A percentile compares a stretch with the other conserved stretches of the same genome.
Conservation (phyloP, 306 rosid genomes). For the Quercus ilex region DNA sequence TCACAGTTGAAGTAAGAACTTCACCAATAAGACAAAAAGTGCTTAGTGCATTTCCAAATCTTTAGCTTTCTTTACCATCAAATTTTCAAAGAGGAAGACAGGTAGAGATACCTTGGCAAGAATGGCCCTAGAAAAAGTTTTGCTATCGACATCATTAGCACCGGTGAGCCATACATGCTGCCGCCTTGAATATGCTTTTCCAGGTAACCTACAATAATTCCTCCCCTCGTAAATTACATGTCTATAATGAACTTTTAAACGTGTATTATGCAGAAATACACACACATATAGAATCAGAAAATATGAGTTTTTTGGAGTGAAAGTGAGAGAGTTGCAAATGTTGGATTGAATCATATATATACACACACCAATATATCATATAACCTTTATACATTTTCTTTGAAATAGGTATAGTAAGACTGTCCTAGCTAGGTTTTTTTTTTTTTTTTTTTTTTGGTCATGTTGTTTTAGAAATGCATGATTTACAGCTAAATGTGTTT, state of each 20-base stretch:
- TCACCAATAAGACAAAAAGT: too few species aligned
- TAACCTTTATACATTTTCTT: not conserved
- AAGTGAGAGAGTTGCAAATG: too few species aligned
- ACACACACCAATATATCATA: too few species aligned
- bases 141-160: conserved; percentile 83
- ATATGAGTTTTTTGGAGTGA: too few species aligned
- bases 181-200: conserved; percentile 74
- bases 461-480: not conserved
- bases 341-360: too few species aligned
- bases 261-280: not conserved
- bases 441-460: not conserved
- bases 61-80: not conserved
- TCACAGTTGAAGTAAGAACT: too few species aligned
- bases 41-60: too few species aligned
- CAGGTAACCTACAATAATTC: conserved; percentile 60
- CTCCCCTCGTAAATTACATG: not conserved
- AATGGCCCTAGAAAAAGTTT: conserved; percentile 85
- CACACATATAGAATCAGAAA: not conserved
- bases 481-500: not conserved
- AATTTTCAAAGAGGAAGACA: not conserved
- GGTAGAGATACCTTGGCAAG: conserved; percentile 67
- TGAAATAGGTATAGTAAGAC: not conserved
- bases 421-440: not conserved
- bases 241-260: too few species aligned
- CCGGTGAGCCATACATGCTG: conserved; percentile 89